These are phyloP conservation scores for Fusarium setosum DNA, from an alignment of 2,329 filamentous ascomycete species.

Conservation along the genomic window DNA sequence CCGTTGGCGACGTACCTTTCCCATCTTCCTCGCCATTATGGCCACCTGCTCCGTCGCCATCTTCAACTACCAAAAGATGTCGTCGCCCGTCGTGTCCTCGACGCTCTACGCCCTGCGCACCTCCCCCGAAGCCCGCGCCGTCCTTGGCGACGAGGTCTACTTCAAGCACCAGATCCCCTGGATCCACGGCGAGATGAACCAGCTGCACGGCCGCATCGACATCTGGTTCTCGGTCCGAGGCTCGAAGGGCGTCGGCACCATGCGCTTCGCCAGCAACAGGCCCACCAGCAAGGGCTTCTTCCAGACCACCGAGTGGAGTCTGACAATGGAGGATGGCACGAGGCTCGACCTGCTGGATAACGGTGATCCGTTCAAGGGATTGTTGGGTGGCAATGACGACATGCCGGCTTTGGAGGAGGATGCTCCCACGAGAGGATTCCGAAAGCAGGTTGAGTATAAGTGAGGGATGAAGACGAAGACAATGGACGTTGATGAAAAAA, in stretches of 20 bases:
- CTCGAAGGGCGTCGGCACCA: constrained; percentile 74
- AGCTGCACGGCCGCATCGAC: constrained; percentile 90
- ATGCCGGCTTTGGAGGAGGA: constrained; percentile 50
- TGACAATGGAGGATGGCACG: constrained; percentile 72
- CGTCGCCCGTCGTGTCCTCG: constrained; percentile 85
- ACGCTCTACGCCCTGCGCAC: constrained; percentile 94
- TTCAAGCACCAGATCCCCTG: constrained; percentile 83
- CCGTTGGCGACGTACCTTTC: constrained; percentile 79
- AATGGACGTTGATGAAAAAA: constrained; percentile 13
- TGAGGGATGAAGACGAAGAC: constrained; percentile 1
- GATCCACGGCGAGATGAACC: constrained; percentile 91
- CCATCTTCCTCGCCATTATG: constrained; percentile 82
- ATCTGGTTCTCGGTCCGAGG: constrained; percentile 90
- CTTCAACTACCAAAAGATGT: constrained; percentile 99
- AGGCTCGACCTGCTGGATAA: constrained; percentile 80
- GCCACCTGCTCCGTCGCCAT: constrained; percentile 81
- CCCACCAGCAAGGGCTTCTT: constrained; percentile 73
- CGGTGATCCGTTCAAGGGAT: constrained; percentile 73
- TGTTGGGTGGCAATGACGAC: constrained; percentile 57
- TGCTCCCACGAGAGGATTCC: constrained; percentile 59
- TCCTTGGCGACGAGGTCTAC: constrained; percentile 89
- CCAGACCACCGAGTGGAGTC: constrained; percentile 90
- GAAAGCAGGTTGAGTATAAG: constrained; percentile 57
- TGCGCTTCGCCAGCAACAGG: constrained; percentile 84
- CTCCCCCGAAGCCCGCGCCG: constrained; percentile 76